These are phyloP conservation scores for Hypsizygus ulmarius DNA, from an alignment of 1,284 basidiomycete genomes.

Conservation along the genomic window DNA sequence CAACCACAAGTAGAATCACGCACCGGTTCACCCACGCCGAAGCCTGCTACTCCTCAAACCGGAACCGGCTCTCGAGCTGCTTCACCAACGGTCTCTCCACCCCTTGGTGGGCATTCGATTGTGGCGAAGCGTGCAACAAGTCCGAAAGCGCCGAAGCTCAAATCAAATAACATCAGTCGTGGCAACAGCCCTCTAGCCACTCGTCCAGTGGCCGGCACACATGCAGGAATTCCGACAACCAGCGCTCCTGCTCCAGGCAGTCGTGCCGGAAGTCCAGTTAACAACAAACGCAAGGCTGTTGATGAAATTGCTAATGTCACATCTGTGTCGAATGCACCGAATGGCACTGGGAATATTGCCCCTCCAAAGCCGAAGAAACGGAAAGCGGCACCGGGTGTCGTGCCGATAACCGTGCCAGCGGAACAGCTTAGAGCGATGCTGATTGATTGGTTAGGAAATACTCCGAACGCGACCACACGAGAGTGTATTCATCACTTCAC, in stretches of 20 bases:
- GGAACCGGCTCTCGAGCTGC: conserved; percentile 47
- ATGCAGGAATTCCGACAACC: conserved; percentile 50
- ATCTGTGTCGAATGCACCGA: conserved; percentile 28
- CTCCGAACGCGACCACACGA: conserved; percentile 61
- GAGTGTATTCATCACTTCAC: conserved; percentile 79
- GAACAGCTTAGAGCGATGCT: conserved; percentile 64
- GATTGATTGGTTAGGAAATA: conserved; percentile 68
- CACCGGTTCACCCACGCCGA: conserved; percentile 30
- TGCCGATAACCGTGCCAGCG: conserved; percentile 35
- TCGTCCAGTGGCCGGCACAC: conserved; percentile 39
- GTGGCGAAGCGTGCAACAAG: conserved; percentile 83
- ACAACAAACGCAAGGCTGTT: conserved; percentile 66
- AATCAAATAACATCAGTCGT: conserved; percentile 45
- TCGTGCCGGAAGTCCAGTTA: conserved; percentile 29
- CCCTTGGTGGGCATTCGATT: conserved; percentile 65
- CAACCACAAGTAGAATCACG: conserved; percentile 41
- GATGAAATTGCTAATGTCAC: conserved; percentile 41
- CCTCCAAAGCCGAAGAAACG: conserved; percentile 64
- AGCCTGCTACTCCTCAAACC: conserved; percentile 24
- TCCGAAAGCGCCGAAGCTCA: conserved; percentile 63
- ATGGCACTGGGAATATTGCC: conserved; percentile 12
- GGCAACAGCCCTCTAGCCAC: conserved; percentile 57
- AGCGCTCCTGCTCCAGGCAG: conserved; percentile 24
- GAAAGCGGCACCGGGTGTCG: conserved; percentile 42
- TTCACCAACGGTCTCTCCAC: conserved; percentile 51